These are phyloP conservation scores for Larix kaempferi DNA, from an alignment of 75 land plant species.

Conservation along the genomic window DNA sequence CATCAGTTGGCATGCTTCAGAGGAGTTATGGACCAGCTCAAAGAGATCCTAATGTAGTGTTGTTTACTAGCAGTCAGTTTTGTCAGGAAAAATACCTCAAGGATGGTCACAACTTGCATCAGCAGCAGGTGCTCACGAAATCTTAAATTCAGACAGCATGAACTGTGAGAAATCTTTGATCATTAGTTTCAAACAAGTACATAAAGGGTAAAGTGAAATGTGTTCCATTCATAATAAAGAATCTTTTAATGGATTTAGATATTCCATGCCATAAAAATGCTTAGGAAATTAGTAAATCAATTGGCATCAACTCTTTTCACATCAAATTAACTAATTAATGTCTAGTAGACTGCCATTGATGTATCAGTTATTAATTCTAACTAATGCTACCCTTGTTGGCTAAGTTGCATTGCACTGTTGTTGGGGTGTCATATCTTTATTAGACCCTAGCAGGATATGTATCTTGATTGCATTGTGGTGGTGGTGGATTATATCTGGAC, in stretches of 20 bases:
- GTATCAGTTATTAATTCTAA: neutral
- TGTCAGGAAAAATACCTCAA: neutral
- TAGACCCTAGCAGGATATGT: neutral
- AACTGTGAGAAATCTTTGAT: neutral
- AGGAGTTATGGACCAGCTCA: conserved; percentile 2
- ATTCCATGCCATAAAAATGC: neutral
- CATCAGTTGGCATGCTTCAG: conserved; percentile 9
- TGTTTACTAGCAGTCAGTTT: neutral
- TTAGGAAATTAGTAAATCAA: neutral
- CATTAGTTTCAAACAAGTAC: neutral
- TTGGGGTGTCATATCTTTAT: neutral
- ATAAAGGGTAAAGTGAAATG: conserved; percentile 8
- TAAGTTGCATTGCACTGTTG: neutral
- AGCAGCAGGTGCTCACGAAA: neutral
- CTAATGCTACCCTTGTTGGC: neutral
- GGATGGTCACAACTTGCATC: neutral
- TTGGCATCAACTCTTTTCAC: neutral
- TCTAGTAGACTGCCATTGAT: neutral
- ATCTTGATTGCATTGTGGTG: neutral
- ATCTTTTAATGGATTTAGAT: neutral
- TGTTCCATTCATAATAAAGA: neutral
- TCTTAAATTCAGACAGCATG: neutral
- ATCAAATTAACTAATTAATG: neutral
- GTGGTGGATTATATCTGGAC: conserved; percentile 2
- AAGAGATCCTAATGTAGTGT: neutral